Evolutionary conservation across 2,329 filamentous ascomycete species (phyloP).

Genomic region (Botrytis pseudocinerea): DNA sequence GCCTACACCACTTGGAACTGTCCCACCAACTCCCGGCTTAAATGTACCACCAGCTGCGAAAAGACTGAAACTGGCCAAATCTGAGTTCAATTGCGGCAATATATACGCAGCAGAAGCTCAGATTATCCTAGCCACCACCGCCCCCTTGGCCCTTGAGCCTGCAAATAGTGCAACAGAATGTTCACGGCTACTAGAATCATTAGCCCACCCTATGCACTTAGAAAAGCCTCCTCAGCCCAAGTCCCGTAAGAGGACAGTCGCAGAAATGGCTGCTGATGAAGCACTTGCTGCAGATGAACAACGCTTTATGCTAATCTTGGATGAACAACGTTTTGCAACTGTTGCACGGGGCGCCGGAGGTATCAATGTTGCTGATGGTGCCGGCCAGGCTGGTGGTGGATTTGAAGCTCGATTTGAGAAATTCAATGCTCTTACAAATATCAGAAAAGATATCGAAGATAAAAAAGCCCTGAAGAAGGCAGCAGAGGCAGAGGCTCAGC

Average conservation of each 20-base stretch:
- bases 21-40: slow-evolving; percentile 61
- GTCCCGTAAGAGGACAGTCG: slow-evolving; percentile 87
- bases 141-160: slow-evolving; percentile 75
- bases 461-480: slow-evolving; percentile 75
- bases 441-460: slow-evolving; percentile 75
- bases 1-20: slow-evolving; percentile 64
- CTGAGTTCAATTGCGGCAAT: slow-evolving; percentile 74
- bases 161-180: slow-evolving; percentile 68
- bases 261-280: slow-evolving; percentile 93
- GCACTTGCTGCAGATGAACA: slow-evolving; percentile 86
- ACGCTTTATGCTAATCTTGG: slow-evolving; percentile 87
- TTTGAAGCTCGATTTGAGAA: slow-evolving; percentile 87
- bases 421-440: slow-evolving; percentile 88
- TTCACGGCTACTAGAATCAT: slow-evolving; percentile 67
- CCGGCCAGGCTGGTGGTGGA: slow-evolving; percentile 70
- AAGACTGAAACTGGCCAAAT: slow-evolving; percentile 67
- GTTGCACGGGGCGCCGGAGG: slow-evolving; percentile 57
- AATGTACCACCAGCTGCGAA: slow-evolving; percentile 62
- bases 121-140: slow-evolving; percentile 70
- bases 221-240: slow-evolving; percentile 80
- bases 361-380: slow-evolving; percentile 63
- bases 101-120: slow-evolving; percentile 75
- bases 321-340: slow-evolving; percentile 72
- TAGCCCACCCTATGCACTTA: slow-evolving; percentile 76
- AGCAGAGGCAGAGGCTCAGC: slow-evolving; percentile 53